Evolutionary conservation across 371 early-diverging fungal species (phyloP), one percentile per base, ranked within the genome.

Genomic region (Mucor sp.): DNA sequence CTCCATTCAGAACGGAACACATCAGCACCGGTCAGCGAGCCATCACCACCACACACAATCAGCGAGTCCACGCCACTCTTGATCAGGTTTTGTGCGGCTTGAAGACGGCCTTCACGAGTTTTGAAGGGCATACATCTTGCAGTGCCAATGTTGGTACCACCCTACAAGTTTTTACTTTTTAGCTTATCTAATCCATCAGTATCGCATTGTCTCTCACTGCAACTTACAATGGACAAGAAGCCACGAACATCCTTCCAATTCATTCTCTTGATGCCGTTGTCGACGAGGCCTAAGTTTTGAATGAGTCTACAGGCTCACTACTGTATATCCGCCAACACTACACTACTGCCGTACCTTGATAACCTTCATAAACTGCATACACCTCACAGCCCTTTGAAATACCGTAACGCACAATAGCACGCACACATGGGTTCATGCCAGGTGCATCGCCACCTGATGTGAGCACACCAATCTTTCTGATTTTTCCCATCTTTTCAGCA

Each of bases 401-500:
- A 21, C 97, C 93, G 62, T 95, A 92, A 56, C 99, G 88, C 8
- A 98, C 95, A 39, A 98, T 91, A 14, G 95, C 91, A 58, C 99
- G 89, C 21, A 99, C 98, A 30, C 94, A 93, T 19, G 98, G 92
- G 77, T 99, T 99, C 99, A 99, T 99, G 30, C 99, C 99, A 9
- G 95, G 96, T 1, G 97, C 93, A 82, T 99, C 99, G 41, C 99
- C 99, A 37, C 99, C 99, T 57, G 95, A 94, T 14, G 99, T 99
- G 59, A 99, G 74, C 23, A 99, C 87, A 57, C 93, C 98, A 71
- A 99, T 93, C 53, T 86, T 87, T 50, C 76, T 77, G 43, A 75
- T 19, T 23, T 63, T 66, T 8, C 56, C 64, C 53, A 53, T 30
- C 33, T 68, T 58, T 23, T 65, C 30, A 50, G 27, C 37, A 14